Evolutionary conservation across 2,329 filamentous ascomycete genomes (phyloP).

Genomic region (Colletotrichum phormii): DNA sequence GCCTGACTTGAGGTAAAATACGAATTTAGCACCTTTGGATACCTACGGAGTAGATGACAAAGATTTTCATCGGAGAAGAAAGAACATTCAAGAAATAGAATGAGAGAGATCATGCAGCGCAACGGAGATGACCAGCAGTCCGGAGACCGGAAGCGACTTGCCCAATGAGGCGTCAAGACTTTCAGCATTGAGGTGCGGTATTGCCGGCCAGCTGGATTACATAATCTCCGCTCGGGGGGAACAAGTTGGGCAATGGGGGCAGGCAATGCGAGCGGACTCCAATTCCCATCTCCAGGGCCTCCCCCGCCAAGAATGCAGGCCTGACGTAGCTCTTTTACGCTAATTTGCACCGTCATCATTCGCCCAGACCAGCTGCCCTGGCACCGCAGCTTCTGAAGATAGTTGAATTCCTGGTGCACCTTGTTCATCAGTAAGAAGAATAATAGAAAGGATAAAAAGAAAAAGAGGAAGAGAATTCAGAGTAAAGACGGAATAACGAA

Average conservation of each 20-base stretch:
- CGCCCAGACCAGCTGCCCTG: background rate
- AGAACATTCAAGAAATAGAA: no score
- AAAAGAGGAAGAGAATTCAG: no score
- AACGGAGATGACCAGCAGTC: background rate
- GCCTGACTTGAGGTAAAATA: background rate
- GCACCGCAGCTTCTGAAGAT: background rate
- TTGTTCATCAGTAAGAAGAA: background rate
- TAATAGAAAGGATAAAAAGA: background rate
- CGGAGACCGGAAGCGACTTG: background rate
- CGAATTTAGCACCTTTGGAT: no score
- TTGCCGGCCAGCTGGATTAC: background rate
- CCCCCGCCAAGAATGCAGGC: constrained; percentile 8
- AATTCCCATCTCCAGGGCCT: constrained; percentile 4
- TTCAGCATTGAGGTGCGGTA: background rate
- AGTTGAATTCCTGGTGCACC: background rate
- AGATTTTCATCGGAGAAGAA: background rate
- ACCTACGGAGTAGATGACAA: no score
- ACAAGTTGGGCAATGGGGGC: background rate
- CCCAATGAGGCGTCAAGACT: background rate
- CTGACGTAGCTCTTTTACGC: constrained; percentile 28
- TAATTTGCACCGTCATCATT: constrained; percentile 27
- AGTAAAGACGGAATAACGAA: background rate
- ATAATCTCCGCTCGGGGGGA: background rate
- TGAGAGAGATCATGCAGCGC: background rate
- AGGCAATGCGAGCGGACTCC: background rate